These are phyloP conservation scores for Rhododendron griersonianum DNA, from an alignment of 148 eudicot genomes.

Conservation along the genomic window DNA sequence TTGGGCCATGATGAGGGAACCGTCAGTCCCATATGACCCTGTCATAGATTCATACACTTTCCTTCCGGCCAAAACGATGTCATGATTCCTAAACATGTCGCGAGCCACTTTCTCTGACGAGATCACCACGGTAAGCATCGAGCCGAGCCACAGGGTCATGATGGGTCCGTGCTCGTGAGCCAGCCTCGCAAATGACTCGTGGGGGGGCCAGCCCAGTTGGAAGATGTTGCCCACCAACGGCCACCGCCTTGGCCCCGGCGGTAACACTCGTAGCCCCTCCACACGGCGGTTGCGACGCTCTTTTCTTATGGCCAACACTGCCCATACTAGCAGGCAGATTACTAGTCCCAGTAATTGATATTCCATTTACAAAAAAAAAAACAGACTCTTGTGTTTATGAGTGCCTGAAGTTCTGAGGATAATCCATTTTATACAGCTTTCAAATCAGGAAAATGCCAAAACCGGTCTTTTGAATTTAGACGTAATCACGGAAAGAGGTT, in stretches of 20 bases:
- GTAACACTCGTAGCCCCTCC: constrained; percentile 1
- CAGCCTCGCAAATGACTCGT: constrained; percentile 14
- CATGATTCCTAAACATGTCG: too few species aligned
- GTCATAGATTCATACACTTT: too few species aligned
- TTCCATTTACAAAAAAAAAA: not conserved
- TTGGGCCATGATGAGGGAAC: not conserved
- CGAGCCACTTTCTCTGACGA: too few species aligned
- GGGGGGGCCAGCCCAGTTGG: constrained; percentile 23
- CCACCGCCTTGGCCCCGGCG: constrained; percentile 18
- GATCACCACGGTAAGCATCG: too few species aligned
- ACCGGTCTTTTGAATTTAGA: too few species aligned
- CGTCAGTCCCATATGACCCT: too few species aligned
- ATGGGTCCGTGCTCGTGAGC: too few species aligned
- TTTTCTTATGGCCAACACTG: not conserved
- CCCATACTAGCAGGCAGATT: constrained; percentile 11
- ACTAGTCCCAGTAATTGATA: not conserved
- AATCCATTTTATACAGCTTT: not conserved
- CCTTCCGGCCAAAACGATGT: too few species aligned
- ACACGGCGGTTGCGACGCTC: not conserved
- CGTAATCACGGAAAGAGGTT: too few species aligned
- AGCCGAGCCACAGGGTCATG: too few species aligned
- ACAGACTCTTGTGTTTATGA: not conserved
- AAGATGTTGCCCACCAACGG: constrained; percentile 26
- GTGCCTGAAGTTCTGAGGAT: not conserved
- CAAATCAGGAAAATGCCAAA: not conserved